Conservation (phyloP, 345 rosid species). For the Citrus unshiu region DNA sequence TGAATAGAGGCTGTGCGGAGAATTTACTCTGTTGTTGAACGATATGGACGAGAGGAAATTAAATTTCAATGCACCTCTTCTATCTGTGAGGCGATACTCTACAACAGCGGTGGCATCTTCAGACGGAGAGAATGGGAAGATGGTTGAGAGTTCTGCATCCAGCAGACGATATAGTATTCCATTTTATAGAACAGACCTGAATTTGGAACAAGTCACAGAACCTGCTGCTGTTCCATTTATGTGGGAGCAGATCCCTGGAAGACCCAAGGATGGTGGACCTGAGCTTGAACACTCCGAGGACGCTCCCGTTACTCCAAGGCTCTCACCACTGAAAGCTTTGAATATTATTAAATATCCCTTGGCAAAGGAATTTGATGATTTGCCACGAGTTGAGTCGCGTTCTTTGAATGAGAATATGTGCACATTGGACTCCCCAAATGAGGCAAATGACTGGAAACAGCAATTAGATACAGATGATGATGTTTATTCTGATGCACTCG, state of each 20-base stretch:
- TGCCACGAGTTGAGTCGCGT: conserved; percentile 2
- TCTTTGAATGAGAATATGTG: conserved; percentile 5
- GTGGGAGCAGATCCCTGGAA: conserved; percentile 90
- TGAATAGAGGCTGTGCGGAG: neutral
- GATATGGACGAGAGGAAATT: conserved; percentile 71
- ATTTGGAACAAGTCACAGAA: conserved; percentile 63
- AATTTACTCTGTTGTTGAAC: conserved; percentile 1
- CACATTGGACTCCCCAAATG: conserved; percentile 25
- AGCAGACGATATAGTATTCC: conserved; percentile 26
- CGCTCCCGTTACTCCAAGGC: conserved; percentile 32
- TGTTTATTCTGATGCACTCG: conserved; percentile 72
- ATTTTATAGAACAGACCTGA: conserved; percentile 24
- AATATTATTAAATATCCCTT: conserved; percentile 24
- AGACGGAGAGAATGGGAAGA: conserved; percentile 25
- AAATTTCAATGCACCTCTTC: conserved; percentile 72
- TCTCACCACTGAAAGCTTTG: conserved; percentile 34
- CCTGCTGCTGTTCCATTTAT: conserved; percentile 79
- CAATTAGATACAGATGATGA: conserved; percentile 37
- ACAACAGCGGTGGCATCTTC: conserved; percentile 29
- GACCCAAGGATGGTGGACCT: conserved; percentile 32
- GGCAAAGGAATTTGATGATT: conserved; percentile 24
- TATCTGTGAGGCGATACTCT: conserved; percentile 70
- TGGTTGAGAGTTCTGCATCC: conserved; percentile 18
- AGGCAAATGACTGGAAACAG: conserved; percentile 17
- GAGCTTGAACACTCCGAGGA: conserved; percentile 17